A percentile compares a stretch with the other conserved stretches of the same genome.
phyloP scores from a whole-genome alignment of 495 filamentous ascomycete species.

The Penicillium diatomitis region DNA sequence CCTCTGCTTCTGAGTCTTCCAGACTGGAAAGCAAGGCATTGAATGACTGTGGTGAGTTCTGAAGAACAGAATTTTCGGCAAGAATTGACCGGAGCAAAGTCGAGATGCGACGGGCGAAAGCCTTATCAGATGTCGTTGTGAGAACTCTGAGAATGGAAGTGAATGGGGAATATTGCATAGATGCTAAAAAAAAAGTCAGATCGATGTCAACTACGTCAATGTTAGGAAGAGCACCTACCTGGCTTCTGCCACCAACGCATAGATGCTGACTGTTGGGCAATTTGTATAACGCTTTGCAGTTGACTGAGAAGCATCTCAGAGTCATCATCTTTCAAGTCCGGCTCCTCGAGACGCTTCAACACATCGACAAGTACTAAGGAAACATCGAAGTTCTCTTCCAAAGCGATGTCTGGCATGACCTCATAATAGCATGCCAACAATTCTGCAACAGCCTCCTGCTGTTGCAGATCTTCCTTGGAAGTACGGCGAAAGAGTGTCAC shows the following conservation, averaged over 20 bases:
- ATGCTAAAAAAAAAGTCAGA: conserved; percentile 15
- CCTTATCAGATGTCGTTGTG: conserved; percentile 23
- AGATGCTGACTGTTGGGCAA: conserved; percentile 65
- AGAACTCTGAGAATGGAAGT: conserved; percentile 38
- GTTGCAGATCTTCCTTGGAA: conserved; percentile 56
- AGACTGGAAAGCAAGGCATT: conserved; percentile 32
- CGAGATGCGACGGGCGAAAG: conserved; percentile 27
- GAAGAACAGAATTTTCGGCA: conserved; percentile 28
- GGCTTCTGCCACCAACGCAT: conserved; percentile 76
- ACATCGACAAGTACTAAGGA: conserved; percentile 61
- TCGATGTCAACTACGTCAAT: background rate
- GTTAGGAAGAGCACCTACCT: conserved; percentile 22
- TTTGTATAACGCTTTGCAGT: conserved; percentile 64
- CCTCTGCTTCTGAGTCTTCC: conserved; percentile 29
- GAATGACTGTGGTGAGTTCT: conserved; percentile 23
- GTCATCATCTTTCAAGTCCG: conserved; percentile 24
- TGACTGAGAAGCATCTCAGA: conserved; percentile 53
- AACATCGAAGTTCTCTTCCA: conserved; percentile 80
- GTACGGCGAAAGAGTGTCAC: conserved; percentile 59
- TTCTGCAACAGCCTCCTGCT: conserved; percentile 67
- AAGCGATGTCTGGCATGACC: conserved; percentile 66
- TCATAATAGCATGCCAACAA: conserved; percentile 74
- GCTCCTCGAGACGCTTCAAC: conserved; percentile 42
- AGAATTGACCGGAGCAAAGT: conserved; percentile 25
- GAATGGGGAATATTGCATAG: conserved; percentile 38